phyloP scores from a whole-genome alignment of 345 rosid species.

The Eucalyptus lansdowneana region DNA sequence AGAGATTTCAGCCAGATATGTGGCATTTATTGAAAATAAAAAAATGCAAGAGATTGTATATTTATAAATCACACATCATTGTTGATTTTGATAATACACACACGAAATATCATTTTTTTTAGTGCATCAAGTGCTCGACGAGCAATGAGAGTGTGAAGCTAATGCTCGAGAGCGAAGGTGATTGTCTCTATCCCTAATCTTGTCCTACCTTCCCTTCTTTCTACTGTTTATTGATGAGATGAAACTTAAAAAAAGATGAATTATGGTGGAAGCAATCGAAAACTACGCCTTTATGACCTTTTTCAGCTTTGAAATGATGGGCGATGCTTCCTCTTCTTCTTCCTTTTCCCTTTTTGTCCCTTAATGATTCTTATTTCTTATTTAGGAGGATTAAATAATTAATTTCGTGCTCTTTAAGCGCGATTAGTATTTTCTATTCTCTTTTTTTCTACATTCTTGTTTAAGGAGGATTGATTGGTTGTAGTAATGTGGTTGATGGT shows the following conservation, averaged over 20 bases:
- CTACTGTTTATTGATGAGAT: neutral
- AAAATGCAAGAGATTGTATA: neutral
- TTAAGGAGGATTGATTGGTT: neutral
- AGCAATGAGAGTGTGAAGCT: neutral
- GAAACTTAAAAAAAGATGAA: neutral
- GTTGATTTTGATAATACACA: fast-evolving
- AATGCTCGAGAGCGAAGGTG: fast-evolving
- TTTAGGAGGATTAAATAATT: neutral
- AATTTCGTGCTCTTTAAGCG: fast-evolving
- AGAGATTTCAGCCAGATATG: neutral
- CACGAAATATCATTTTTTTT: fast-evolving
- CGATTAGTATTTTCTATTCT: neutral
- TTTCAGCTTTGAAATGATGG: neutral
- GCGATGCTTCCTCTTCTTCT: neutral
- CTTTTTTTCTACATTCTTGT: neutral
- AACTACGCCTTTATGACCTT: neutral
- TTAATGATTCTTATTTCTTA: neutral
- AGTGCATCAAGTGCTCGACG: neutral
- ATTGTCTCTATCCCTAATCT: neutral
- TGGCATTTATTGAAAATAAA: neutral
- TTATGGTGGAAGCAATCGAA: neutral
- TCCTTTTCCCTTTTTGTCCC: neutral
- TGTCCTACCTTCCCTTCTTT: neutral
- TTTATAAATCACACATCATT: neutral
- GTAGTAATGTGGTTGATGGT: neutral